Conservation (phyloP, 2,329 filamentous ascomycete species). For the Shiraia bambusicola region DNA sequence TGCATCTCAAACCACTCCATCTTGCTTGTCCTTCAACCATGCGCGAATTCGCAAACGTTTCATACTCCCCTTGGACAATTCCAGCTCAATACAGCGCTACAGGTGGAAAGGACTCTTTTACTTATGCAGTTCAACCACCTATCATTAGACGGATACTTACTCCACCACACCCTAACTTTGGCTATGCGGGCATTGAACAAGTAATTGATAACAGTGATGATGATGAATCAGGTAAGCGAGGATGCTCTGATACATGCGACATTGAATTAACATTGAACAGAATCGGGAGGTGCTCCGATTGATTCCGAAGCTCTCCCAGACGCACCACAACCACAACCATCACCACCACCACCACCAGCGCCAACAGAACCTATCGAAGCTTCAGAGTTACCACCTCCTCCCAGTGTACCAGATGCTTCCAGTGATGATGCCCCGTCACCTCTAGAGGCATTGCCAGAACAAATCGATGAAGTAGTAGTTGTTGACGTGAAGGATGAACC, state of each 20-base stretch:
- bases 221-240: slow-evolving; percentile 20
- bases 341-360: slow-evolving; percentile 17
- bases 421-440: slow-evolving; percentile 4
- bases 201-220: slow-evolving; percentile 19
- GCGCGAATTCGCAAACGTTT: slow-evolving; percentile 35
- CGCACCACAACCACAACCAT: too few relatives aligned
- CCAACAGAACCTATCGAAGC: slow-evolving; percentile 7
- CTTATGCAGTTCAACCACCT: slow-evolving; percentile 15
- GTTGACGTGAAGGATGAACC: slow-evolving; percentile 32
- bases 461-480: slow-evolving; percentile 9
- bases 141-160: slow-evolving; percentile 27
- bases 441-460: slow-evolving; percentile 1
- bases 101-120: slow-evolving; percentile 19
- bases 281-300: slow-evolving; percentile 20
- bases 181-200: slow-evolving; percentile 26
- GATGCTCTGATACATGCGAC: slow-evolving; percentile 1
- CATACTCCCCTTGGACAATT: slow-evolving; percentile 37
- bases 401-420: slow-evolving; percentile 5
- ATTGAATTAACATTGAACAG: slow-evolving; percentile 24
- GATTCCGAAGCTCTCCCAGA: slow-evolving; percentile 15
- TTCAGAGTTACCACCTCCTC: slow-evolving; percentile 5
- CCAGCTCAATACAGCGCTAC: slow-evolving; percentile 30
- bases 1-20: slow-evolving; percentile 17
- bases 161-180: slow-evolving; percentile 24
- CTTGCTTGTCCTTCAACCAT: slow-evolving; percentile 29